A percentile compares a stretch with the other conserved stretches of the same genome.
Evolutionary conservation across 2,329 filamentous ascomycete genomes (phyloP).

Genomic region (Botrytis porri): DNA sequence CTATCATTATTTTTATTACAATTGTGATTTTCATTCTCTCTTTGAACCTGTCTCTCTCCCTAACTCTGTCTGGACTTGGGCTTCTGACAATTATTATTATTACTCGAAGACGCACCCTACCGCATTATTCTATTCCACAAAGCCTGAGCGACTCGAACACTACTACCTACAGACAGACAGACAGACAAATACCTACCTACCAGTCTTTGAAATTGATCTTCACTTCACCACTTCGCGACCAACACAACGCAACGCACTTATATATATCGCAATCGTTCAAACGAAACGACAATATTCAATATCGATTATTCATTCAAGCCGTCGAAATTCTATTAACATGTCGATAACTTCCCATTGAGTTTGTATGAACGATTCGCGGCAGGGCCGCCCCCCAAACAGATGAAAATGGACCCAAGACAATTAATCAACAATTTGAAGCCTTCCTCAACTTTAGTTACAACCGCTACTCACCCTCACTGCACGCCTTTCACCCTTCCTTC

Average conservation of each 20-base stretch:
- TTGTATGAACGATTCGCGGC: conserved; percentile 27
- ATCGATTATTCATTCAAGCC: background rate
- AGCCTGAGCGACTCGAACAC: conserved; percentile 5
- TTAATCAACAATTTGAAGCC: conserved; percentile 31
- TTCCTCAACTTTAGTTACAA: conserved; percentile 35
- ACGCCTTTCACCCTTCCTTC: conserved; percentile 61
- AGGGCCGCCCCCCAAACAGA: conserved; percentile 29
- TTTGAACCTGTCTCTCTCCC: background rate
- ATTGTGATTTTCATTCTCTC: background rate
- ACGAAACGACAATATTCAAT: background rate
- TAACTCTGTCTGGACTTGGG: background rate
- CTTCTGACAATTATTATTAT: background rate
- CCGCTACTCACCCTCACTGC: conserved; percentile 48
- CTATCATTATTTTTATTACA: background rate
- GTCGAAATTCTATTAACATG: background rate
- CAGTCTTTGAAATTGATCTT: background rate
- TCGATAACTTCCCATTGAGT: conserved; percentile 20
- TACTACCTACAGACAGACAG: no score
- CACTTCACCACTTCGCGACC: background rate
- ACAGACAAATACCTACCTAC: background rate
- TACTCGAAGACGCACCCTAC: background rate
- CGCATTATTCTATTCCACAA: background rate
- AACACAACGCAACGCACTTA: background rate
- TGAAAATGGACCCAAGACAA: conserved; percentile 34
- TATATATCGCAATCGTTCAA: background rate